Conservation (phyloP, 805 yeast species). For the Blastobotrys muscicola region DNA sequence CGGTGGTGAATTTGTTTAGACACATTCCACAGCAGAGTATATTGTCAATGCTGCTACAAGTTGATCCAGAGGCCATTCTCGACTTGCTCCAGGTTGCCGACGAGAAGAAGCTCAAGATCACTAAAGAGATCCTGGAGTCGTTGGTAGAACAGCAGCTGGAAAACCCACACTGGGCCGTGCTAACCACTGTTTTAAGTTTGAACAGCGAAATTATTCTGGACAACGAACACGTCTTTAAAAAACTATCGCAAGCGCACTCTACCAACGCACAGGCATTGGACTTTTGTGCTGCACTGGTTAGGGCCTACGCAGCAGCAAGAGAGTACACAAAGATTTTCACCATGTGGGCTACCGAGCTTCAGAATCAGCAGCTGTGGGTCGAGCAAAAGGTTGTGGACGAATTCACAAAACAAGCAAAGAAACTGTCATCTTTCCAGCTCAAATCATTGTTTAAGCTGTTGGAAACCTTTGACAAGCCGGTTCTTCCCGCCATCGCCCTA, state of each 20-base stretch:
- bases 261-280: no score
- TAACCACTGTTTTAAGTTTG: neutral
- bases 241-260: no score
- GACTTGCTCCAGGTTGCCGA: neutral
- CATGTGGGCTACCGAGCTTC: constrained; percentile 2
- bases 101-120: neutral
- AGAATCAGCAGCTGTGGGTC: constrained; percentile 1
- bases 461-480: neutral
- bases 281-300: neutral
- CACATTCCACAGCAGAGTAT: no score
- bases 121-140: neutral
- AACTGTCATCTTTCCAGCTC: constrained; percentile 6
- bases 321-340: constrained; percentile 3
- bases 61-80: no score
- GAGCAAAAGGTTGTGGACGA: constrained; percentile 2
- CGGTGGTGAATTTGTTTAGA: no score
- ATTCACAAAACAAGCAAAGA: constrained; percentile 6
- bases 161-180: constrained; percentile 2
- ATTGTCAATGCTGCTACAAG: no score
- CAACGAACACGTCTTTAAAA: neutral
- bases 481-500: no score
- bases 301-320: constrained; percentile 1
- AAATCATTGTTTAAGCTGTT: constrained; percentile 4
- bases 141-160: neutral
- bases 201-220: constrained; percentile 4